Base-by-base conservation (phyloP, 306 rosid genomes). In the Quercus cerris region DNA sequence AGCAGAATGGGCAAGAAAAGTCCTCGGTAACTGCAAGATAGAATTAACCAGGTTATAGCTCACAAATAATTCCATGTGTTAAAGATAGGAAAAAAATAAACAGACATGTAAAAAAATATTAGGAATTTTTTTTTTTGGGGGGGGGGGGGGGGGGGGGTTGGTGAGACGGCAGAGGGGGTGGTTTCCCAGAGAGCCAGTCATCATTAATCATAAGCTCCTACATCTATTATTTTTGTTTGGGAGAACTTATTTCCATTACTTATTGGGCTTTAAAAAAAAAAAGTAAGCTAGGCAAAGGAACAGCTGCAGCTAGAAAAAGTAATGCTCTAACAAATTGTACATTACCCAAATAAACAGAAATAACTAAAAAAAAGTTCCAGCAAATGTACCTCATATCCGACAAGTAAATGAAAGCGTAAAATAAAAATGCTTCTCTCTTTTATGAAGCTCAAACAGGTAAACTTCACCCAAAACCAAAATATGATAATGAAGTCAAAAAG, bases 1-100 rank as follows among this genome's bases (percentile, higher is more conserved):
- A 89, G 86, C 99, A 96, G 70, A 93, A 82, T 41, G 99, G 89
- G 84, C 99, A 96, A 62, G 87, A 64, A 75, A 96, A 96, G 71
- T 96, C 89, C 84, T 88, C 93, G 4, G 94, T 91, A 69, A 85
- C 99, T 96, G 93, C 84, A 84, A 81, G 71, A 75, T 64, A 75
- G 31, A 55, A 14, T 70, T 51, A 27, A 75, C 70, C 62, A 62
- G 56, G 79, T 69, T 17, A 66, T 38, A 27, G 35, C 17, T 55
- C 74, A 44, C 3, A 35, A 22, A 78, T 66, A 44, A 31, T 28
- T 33, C 51, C 51, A 38, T 56, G 52, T 46, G 38, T 67, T 67
- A 67, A 10, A 19, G 46, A 41, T 2, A 30, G 15, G 54, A 71
- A 59, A 5, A 70, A 7, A 49, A 20, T 58, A 30, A 5, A 55